phyloP scores from a whole-genome alignment of 1,284 basidiomycete genomes.

The Cutaneotrichosporon mucoides region DNA sequence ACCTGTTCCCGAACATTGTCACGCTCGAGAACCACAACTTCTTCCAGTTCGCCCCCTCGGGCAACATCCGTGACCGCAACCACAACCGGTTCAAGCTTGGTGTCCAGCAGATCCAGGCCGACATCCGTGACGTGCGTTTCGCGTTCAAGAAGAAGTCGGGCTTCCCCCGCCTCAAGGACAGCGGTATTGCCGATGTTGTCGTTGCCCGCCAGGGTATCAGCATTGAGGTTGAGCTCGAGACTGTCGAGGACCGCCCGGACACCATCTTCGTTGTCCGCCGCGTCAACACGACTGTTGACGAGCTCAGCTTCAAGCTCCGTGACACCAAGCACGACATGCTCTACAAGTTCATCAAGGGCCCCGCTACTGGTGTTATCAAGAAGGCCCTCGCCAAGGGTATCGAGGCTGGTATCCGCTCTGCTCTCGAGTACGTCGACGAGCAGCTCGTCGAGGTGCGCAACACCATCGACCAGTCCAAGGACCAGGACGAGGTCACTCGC shows the following conservation, averaged over 20 bases:
- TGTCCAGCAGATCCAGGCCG: slow-evolving; percentile 85
- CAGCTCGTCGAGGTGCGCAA: slow-evolving; percentile 62
- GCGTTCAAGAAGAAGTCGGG: slow-evolving; percentile 57
- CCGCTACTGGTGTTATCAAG: slow-evolving; percentile 67
- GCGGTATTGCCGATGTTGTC: slow-evolving; percentile 86
- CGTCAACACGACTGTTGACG: slow-evolving; percentile 58
- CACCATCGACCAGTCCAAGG: slow-evolving; percentile 64
- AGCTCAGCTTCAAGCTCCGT: slow-evolving; percentile 83
- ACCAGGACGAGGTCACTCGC: slow-evolving; percentile 54
- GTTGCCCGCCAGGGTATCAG: slow-evolving; percentile 65
- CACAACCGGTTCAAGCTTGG: slow-evolving; percentile 68
- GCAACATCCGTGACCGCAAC: slow-evolving; percentile 53
- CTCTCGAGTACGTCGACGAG: slow-evolving; percentile 67
- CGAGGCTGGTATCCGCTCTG: slow-evolving; percentile 68
- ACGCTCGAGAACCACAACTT: slow-evolving; percentile 77
- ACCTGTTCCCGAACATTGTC: slow-evolving; percentile 61
- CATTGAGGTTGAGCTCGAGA: slow-evolving; percentile 50
- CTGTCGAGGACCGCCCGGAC: slow-evolving; percentile 41
- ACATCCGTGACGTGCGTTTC: slow-evolving; percentile 86
- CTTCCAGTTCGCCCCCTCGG: slow-evolving; percentile 76
- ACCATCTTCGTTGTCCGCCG: slow-evolving; percentile 36
- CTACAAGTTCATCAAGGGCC: slow-evolving; percentile 60
- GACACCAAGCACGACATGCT: slow-evolving; percentile 86
- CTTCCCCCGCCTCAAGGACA: slow-evolving; percentile 65
- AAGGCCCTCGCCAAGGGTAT: slow-evolving; percentile 83